A percentile compares a stretch with the other conserved stretches of the same genome.
phyloP scores from a whole-genome alignment of 495 filamentous ascomycete species.

The Annulohypoxylon bovei region DNA sequence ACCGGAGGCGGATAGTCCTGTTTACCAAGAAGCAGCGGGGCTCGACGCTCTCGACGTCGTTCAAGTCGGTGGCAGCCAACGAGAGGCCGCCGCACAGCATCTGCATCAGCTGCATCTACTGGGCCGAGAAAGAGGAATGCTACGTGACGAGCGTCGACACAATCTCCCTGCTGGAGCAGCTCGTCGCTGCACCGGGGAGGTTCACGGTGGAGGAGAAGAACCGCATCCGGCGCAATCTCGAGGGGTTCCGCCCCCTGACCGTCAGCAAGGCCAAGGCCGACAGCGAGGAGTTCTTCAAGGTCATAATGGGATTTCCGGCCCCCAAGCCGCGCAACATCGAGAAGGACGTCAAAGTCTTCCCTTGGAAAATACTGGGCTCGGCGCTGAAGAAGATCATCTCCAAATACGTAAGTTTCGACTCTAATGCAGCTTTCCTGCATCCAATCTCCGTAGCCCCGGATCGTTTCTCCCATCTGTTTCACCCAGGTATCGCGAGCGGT shows the following conservation, averaged over 20 bases:
- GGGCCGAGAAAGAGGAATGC: conserved; percentile 88
- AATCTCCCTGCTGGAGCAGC: conserved; percentile 87
- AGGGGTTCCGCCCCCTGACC: conserved; percentile 88
- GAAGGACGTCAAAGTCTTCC: conserved; percentile 98
- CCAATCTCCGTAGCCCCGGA: background rate
- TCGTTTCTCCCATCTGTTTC: background rate
- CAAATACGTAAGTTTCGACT: conserved; percentile 72
- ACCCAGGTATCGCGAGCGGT: background rate
- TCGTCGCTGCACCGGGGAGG: conserved; percentile 73
- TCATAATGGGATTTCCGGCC: conserved; percentile 96
- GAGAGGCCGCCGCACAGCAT: conserved; percentile 79
- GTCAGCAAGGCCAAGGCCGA: conserved; percentile 92
- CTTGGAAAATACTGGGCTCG: conserved; percentile 83
- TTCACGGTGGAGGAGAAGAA: conserved; percentile 99
- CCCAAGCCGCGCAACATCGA: conserved; percentile 98
- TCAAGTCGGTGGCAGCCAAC: conserved; percentile 74
- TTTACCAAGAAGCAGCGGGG: conserved; percentile 84
- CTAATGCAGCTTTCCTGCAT: background rate
- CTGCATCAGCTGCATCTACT: conserved; percentile 91
- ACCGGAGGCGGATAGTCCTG: conserved; percentile 81
- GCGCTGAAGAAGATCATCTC: conserved; percentile 97
- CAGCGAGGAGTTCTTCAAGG: conserved; percentile 95
- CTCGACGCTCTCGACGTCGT: conserved; percentile 75
- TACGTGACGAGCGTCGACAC: conserved; percentile 97
- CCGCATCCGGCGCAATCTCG: conserved; percentile 91